Evolutionary conservation across 768 basidiomycete species (phyloP), one percentile per base, ranked within the genome.

Genomic region (Tricholoma saponaceum): DNA sequence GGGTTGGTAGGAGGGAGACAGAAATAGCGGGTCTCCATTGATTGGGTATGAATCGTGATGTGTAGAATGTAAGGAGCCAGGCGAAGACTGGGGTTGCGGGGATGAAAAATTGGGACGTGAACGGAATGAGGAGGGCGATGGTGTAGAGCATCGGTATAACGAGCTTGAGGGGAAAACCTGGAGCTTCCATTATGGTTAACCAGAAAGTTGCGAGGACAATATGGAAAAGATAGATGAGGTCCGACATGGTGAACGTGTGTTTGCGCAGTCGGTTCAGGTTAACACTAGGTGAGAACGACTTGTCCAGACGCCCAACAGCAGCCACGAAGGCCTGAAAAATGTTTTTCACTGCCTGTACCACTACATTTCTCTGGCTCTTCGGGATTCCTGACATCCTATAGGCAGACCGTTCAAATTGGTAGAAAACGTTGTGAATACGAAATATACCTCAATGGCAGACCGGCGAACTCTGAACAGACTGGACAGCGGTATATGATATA

Each of bases 1-100:
- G 83, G 0, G 96, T 96, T 0, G 97, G 96, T 5, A 99, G 86
- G 9, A 98, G 80, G 32, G 92, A 87, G 61, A 99, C 96, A 56
- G 90, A 94, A 25, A 98, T 91, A 23, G 79, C 73, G 0, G 97
- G 97, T 2, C 97, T 82, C 71, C 82, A 85, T 14, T 72, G 61
- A 6, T 80, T 76, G 0, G 95, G 92, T 55, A 98, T 91, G 74
- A 90, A 98, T 14, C 88, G 82, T 20, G 90, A 90, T 4, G 88
- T 83, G 76, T 89, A 98, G 73, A 86, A 98, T 2, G 85, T 81
- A 58, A 98, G 79, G 23, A 98, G 77, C 85, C 90, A 98, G 9
- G 85, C 78, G 63, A 96, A 85, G 44, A 98, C 74, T 14, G 95
- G 95, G 0, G 85, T 88, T 0, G 92, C 95, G 0, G 94, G 93